Conservation (phyloP, 192 early-diverging fungal species). For the Phycomyces blakesleeanus region DNA sequence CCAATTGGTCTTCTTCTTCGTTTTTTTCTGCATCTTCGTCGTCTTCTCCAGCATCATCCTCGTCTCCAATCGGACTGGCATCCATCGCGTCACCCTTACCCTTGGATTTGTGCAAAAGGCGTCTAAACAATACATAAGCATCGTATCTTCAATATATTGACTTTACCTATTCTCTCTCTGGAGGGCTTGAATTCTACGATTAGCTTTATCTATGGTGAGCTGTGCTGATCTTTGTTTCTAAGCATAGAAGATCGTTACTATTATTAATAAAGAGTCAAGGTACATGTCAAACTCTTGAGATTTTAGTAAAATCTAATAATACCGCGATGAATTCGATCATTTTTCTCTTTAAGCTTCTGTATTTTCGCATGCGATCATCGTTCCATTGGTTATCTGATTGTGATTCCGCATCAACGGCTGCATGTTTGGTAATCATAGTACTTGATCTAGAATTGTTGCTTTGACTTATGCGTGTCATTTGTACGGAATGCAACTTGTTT, state of each 20-base stretch:
- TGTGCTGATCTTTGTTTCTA: conserved; percentile 20
- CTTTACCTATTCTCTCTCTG: conserved; percentile 16
- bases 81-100: conserved; percentile 11
- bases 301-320: background rate
- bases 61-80: conserved; percentile 11
- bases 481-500: too few relatives aligned
- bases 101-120: background rate
- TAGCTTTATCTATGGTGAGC: conserved; percentile 21
- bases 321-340: conserved; percentile 21
- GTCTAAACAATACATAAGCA: background rate
- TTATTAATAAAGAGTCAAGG: background rate
- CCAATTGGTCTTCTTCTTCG: conserved; percentile 14
- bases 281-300: background rate
- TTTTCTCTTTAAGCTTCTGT: conserved; percentile 21
- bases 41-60: conserved; percentile 9
- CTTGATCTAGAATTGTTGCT: too few relatives aligned
- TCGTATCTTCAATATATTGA: background rate
- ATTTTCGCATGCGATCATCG: conserved; percentile 19
- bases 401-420: background rate
- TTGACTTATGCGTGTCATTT: too few relatives aligned
- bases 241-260: background rate
- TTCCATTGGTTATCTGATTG: conserved; percentile 2
- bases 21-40: background rate
- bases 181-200: conserved; percentile 21
- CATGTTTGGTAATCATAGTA: background rate